Evolutionary conservation across 2,329 filamentous ascomycete species (phyloP), one percentile per base, ranked within the genome.

Genomic region (Phaeosphaeriaceae sp.): DNA sequence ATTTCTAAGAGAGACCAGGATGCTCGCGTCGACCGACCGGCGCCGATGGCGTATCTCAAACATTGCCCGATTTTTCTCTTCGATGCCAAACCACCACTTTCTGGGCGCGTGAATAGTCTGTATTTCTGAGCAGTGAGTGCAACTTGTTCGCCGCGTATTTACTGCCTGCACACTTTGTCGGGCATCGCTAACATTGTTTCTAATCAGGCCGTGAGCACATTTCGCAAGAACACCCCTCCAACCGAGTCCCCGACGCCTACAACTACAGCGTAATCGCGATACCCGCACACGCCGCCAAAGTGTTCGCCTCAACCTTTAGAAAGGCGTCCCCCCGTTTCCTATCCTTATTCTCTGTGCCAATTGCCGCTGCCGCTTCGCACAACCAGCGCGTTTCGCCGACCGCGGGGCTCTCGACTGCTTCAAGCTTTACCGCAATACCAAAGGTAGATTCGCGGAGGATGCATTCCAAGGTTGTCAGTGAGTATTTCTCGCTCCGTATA

Each of bases 381-480:
- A 86, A 89, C 61, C 82, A 91, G 67, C 88, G 87, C 68, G 76
- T 80, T 46, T 75, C 83, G 58, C 74, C 73, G 56, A 73, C 68
- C 66, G 70, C 73, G 67, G 75, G 72, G 69, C 70, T 76, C 56
- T 73, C 77, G 69, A 78, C 77, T 71, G 73, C 77, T 76, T 78
- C 76, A 45, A 70, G 57, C 54, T 56, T 67, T 49, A 53, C 60
- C 47, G 64, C 60, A 41, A 62, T 62, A 31, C 52, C 65, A 56
- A 70, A 71, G 60, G 65, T 66, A 69, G 66, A 74, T 57, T 78
- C 76, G 58, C 79, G 84, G 75, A 92, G 85, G 76, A 96, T 97
- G 90, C 95, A 98, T 81, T 91, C 87, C 82, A 95, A 94, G 81
- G 89, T 97, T 73, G 91, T 97, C 76, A 92, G 89, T 91, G 85